A percentile compares a stretch with the other conserved stretches of the same genome.
Evolutionary conservation across 208 protist species (phyloP).

Genomic region (Trypanosoma vivax): DNA sequence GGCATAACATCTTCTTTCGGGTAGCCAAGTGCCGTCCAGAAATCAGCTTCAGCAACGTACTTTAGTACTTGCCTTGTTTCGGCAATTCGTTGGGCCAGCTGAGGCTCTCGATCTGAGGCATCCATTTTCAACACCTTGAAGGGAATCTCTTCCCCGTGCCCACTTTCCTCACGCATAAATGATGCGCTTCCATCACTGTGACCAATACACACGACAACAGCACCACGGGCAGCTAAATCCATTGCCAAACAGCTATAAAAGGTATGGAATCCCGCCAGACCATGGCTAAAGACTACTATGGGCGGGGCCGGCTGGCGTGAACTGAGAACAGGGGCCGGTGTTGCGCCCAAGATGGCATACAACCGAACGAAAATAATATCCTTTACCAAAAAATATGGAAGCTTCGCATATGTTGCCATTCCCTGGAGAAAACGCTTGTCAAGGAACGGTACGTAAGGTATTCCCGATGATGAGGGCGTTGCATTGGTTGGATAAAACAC

Average conservation of each 20-base stretch:
- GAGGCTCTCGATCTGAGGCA: constrained; percentile 33
- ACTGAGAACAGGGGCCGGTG: constrained; percentile 28
- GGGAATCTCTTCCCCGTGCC: constrained; percentile 12
- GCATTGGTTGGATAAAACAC: constrained; percentile 57
- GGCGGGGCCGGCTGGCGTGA: constrained; percentile 24
- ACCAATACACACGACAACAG: constrained; percentile 52
- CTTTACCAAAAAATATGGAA: constrained; percentile 49
- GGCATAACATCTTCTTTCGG: constrained; percentile 17
- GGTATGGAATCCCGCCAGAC: constrained; percentile 47
- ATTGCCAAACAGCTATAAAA: constrained; percentile 66
- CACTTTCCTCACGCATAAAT: constrained; percentile 53
- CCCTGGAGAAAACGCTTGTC: constrained; percentile 53
- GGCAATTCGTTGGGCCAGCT: constrained; percentile 43
- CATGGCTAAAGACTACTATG: constrained; percentile 77
- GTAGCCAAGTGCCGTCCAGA: constrained; percentile 34
- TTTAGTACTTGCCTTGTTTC: constrained; percentile 37
- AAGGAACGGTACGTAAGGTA: constrained; percentile 49
- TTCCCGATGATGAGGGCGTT: constrained; percentile 1
- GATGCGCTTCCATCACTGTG: constrained; percentile 79
- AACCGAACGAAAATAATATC: constrained; percentile 36
- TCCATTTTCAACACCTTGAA: constrained; percentile 33
- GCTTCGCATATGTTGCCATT: constrained; percentile 33
- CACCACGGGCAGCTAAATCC: constrained; percentile 65
- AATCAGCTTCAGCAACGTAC: constrained; percentile 23
- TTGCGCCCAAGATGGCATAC: constrained; percentile 14